Evolutionary conservation across 2,329 filamentous ascomycete species (phyloP).

Genomic region (Fusarium albidum): DNA sequence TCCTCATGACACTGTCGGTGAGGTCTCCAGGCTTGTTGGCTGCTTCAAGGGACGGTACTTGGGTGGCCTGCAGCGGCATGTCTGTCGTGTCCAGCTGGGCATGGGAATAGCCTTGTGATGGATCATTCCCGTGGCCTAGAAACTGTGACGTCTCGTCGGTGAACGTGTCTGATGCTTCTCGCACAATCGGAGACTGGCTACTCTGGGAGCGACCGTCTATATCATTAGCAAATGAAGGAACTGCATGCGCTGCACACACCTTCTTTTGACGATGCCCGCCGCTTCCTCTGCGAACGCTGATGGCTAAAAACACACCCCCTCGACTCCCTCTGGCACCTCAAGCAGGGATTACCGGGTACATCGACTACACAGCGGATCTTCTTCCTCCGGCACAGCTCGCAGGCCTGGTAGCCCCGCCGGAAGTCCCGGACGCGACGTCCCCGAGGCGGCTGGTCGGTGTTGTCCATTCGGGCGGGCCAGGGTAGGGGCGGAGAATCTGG

Average conservation of each 20-base stretch:
- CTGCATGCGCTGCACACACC: no score
- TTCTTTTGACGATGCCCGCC: neutral
- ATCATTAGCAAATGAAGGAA: no score
- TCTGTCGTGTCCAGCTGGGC: neutral
- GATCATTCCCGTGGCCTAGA: neutral
- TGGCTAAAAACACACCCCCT: conserved; percentile 21
- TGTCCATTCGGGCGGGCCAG: no score
- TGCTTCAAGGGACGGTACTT: neutral
- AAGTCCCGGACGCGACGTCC: conserved; percentile 24
- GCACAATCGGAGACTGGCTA: neutral
- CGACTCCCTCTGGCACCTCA: conserved; percentile 22
- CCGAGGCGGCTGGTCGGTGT: neutral
- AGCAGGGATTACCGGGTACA: conserved; percentile 9
- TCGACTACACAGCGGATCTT: conserved; percentile 26
- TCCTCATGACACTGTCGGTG: conserved; percentile 47
- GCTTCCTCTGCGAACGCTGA: conserved; percentile 11
- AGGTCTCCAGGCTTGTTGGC: neutral
- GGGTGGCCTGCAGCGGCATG: neutral
- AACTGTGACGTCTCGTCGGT: neutral
- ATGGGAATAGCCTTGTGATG: neutral
- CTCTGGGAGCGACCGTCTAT: no score
- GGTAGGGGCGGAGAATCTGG: no score
- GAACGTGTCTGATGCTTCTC: neutral
- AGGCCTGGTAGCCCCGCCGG: conserved; percentile 26
- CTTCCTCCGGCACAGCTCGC: conserved; percentile 28